These are phyloP conservation scores for Pseudophaeomoniella oleicola DNA, from an alignment of 2,329 filamentous ascomycete genomes.

Conservation along the genomic window DNA sequence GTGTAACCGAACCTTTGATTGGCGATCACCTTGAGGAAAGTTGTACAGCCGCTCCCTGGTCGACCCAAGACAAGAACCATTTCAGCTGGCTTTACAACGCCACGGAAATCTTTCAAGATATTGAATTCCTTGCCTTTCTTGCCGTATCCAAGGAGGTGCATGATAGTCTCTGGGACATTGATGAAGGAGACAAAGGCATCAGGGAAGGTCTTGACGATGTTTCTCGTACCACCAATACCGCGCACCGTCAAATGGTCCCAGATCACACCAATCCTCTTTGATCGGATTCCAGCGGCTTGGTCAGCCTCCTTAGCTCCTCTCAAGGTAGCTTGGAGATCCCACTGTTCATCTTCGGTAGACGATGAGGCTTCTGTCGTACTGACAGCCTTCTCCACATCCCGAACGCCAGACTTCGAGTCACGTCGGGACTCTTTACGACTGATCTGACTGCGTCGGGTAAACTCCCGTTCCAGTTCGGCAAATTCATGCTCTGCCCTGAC, in stretches of 20 bases:
- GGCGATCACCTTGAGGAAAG: conserved; percentile 53
- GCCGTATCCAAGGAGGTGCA: conserved; percentile 48
- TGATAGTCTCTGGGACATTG: conserved; percentile 54
- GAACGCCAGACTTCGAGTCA: conserved; percentile 15
- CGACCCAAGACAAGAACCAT: conserved; percentile 75
- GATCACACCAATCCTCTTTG: conserved; percentile 63
- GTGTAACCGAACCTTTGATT: conserved; percentile 52
- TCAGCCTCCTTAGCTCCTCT: conserved; percentile 59
- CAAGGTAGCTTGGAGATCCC: conserved; percentile 62
- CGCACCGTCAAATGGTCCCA: conserved; percentile 67
- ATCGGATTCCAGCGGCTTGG: conserved; percentile 60
- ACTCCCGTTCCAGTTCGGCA: conserved; percentile 22
- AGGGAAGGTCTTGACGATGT: conserved; percentile 61
- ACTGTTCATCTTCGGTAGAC: conserved; percentile 43
- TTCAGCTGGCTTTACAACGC: conserved; percentile 63
- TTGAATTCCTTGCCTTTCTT: conserved; percentile 58
- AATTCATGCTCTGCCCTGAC: conserved; percentile 30
- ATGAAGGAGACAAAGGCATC: conserved; percentile 64
- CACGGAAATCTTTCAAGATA: conserved; percentile 53
- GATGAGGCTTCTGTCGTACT: conserved; percentile 28
- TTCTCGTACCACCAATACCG: conserved; percentile 59
- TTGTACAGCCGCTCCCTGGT: conserved; percentile 59
- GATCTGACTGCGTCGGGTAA: conserved; percentile 22
- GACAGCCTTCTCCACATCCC: conserved; percentile 46
- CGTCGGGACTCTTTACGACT: conserved; percentile 21